Percentiles rank a stretch among this genome's conserved stretches.
Conservation (phyloP, 495 filamentous ascomycete species). For the Astrocystis sublimbata region DNA sequence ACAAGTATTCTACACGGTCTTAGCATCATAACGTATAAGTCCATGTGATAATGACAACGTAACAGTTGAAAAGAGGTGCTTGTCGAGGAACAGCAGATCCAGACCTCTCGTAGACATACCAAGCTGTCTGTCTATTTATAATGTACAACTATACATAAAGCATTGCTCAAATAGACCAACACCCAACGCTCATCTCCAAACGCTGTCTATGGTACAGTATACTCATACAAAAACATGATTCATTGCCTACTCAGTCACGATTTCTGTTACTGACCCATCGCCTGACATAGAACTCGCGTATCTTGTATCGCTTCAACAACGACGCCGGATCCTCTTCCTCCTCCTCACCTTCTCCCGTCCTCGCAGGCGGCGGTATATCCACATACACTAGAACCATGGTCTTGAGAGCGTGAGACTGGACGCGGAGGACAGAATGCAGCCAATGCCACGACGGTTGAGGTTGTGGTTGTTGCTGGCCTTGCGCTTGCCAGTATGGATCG, state of each 20-base stretch:
- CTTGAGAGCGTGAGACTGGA: conserved; percentile 88
- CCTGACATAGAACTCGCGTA: conserved; percentile 78
- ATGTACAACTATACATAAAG: too few species aligned
- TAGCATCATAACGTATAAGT: too few species aligned
- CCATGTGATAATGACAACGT: too few species aligned
- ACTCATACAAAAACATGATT: background rate
- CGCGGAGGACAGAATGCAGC: conserved; percentile 88
- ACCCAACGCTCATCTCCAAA: background rate
- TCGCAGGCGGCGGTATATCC: conserved; percentile 78
- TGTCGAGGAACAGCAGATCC: too few species aligned
- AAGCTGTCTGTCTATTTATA: too few species aligned
- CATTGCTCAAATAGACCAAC: too few species aligned
- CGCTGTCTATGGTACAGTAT: background rate
- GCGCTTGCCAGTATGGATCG: conserved; percentile 68
- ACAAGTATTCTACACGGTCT: too few species aligned
- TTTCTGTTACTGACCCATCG: conserved; percentile 84
- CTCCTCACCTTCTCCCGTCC: too few species aligned
- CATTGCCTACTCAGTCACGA: conserved; percentile 15
- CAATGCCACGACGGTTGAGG: conserved; percentile 87
- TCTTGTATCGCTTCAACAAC: conserved; percentile 68
- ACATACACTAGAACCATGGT: conserved; percentile 85
- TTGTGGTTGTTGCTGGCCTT: conserved; percentile 45
- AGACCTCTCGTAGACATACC: too few species aligned
- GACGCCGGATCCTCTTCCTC: conserved; percentile 48
- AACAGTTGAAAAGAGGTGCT: too few species aligned